These are phyloP conservation scores for Cryomyces minteri DNA, from an alignment of 495 filamentous ascomycete species.

Conservation along the genomic window DNA sequence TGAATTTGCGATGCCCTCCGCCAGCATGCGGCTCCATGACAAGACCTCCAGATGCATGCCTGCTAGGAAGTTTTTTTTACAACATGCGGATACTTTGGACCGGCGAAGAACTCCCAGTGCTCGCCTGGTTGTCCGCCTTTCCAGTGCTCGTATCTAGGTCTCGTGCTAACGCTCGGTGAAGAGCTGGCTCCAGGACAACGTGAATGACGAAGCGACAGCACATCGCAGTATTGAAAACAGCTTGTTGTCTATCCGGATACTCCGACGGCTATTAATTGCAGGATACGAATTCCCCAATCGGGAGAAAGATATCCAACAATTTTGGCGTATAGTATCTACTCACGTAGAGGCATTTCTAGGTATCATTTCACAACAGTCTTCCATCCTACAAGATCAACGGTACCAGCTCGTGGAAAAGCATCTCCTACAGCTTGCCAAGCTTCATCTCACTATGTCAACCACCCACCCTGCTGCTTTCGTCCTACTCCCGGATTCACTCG, in stretches of 20 bases:
- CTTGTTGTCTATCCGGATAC: constrained; percentile 54
- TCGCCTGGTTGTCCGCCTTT: no score
- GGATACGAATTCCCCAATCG: constrained; percentile 74
- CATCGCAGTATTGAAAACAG: constrained; percentile 52
- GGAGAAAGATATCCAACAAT: constrained; percentile 47
- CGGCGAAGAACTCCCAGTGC: no score
- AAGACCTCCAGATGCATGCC: no score
- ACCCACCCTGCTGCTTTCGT: constrained; percentile 64
- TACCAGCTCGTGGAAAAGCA: constrained; percentile 56
- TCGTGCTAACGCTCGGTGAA: no score
- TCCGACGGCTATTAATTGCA: constrained; percentile 59
- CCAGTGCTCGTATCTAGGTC: no score
- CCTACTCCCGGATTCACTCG: constrained; percentile 54
- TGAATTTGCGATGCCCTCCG: no score
- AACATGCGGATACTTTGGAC: no score
- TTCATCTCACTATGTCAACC: constrained; percentile 70
- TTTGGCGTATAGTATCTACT: constrained; percentile 54
- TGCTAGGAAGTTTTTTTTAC: no score
- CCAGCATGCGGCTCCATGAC: no score
- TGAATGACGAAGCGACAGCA: constrained; percentile 36
- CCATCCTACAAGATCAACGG: constrained; percentile 23
- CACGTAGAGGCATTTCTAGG: constrained; percentile 55
- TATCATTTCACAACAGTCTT: constrained; percentile 25
- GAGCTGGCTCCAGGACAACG: constrained; percentile 31
- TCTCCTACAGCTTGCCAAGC: constrained; percentile 71